Base-by-base conservation (phyloP, 2,329 filamentous ascomycete species). In the Diaporthe ilicicola region DNA sequence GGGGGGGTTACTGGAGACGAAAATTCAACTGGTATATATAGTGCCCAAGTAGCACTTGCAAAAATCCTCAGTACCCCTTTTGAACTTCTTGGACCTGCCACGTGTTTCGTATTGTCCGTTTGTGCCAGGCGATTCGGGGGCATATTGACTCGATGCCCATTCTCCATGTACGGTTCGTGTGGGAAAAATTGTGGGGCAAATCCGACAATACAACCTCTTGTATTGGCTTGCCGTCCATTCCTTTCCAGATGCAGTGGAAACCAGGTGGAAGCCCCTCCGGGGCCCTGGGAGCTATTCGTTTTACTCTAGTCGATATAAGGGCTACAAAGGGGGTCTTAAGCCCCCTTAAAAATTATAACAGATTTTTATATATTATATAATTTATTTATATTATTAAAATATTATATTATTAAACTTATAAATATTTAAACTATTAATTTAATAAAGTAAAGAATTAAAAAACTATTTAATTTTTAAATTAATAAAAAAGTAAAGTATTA, bases 141-240 rank as follows among this genome's bases (percentile, higher is more conserved):
- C 7, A 64, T n/a, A 50, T 50, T 42, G 19, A 37, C 29, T 34
- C 27, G 24, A 64, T n/a, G 12, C n/a, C n/a, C n/a, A 19, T 50
- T 42, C 46, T 64, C 27, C 37, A 50, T 37, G 59, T 34, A 29
- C 13, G 59, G 59, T 64, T 64, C 42, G 29, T 34, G 59, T 64
- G 42, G 42, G 59, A 50, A 24, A 27, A 22, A 37, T 39, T 12
- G 59, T 50, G 59, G 59, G 59, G 6, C 44, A 24, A 8, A 64
- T 6, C 9, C 42, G 48, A 42, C 24, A 17, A 37, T 34, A 34
- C 27, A 42, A 42, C 27, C 3, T 46, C 17, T 22, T 32, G 24
- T 17, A 46, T 62, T 61, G 32, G 27, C 10, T 46, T 22, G 7
- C 56, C 39, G 56, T 27, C 22, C 39, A 61, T 46, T 15, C 17